Conservation (phyloP, 202 grass and related monocot species). For the Bolboschoenoplectus hybrid region DNA sequence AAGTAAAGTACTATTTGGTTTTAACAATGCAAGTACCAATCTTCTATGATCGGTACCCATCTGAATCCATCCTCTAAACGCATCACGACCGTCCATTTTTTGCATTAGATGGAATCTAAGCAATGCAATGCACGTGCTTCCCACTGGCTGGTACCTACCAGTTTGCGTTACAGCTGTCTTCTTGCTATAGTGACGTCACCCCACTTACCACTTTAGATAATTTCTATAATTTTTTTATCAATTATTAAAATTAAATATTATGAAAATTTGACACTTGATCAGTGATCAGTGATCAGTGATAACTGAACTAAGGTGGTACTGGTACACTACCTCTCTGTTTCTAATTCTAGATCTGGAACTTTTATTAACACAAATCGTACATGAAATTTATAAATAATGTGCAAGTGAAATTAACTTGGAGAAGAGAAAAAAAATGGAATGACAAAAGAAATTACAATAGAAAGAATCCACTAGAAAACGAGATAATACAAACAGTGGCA, state of each 20-base stretch:
- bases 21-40: not conserved
- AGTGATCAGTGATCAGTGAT: not conserved
- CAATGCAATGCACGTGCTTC: conserved; percentile 10
- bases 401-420: not conserved
- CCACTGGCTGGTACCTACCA: not conserved
- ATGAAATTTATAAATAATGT: not conserved
- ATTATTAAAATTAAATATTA: not conserved
- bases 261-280: not conserved
- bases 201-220: not conserved
- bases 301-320: not conserved
- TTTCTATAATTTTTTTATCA: not conserved
- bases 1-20: too few relatives aligned
- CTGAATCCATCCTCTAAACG: not conserved
- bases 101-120: not conserved
- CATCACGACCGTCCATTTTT: not conserved
- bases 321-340: not conserved
- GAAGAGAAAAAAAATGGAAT: not conserved
- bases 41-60: not conserved
- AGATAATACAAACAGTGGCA: conserved; percentile 37
- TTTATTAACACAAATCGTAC: not conserved
- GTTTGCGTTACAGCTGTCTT: conserved; percentile 31
- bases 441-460: conserved; percentile 14
- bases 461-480: conserved; percentile 43
- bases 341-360: conserved; percentile 27
- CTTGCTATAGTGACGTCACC: conserved; percentile 13